A percentile compares a stretch with the other conserved stretches of the same genome.
phyloP scores from a whole-genome alignment of 164 flowering plant species.

The Tinospora cordifolia region DNA sequence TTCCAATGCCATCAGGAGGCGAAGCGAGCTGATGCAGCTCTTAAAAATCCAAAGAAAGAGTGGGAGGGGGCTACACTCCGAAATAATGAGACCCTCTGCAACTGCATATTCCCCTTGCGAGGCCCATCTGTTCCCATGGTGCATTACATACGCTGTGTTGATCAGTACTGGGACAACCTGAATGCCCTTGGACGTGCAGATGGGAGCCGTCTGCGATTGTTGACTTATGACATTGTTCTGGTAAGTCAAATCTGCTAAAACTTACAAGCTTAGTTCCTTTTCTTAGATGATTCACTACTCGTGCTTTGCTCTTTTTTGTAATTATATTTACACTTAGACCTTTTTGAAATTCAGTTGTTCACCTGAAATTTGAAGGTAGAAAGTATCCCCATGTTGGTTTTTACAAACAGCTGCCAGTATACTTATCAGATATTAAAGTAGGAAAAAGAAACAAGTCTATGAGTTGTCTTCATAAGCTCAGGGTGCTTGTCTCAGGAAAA shows the following conservation, averaged over 20 bases:
- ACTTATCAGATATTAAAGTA: too few relatives aligned
- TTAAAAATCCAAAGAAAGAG: constrained; percentile 92
- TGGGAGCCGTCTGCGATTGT: constrained; percentile 81
- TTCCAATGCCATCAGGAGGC: constrained; percentile 99
- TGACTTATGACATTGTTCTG: constrained; percentile 96
- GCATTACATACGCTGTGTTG: constrained; percentile 77
- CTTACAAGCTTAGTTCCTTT: background rate
- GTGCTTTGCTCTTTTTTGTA: too few relatives aligned
- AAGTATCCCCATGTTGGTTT: too few relatives aligned
- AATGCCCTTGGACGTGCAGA: constrained; percentile 93
- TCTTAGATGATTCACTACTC: background rate
- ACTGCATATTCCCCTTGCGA: constrained; percentile 85
- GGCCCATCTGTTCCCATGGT: constrained; percentile 77
- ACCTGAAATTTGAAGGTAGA: too few relatives aligned
- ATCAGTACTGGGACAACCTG: constrained; percentile 94
- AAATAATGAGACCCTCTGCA: constrained; percentile 94
- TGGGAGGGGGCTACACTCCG: constrained; percentile 98
- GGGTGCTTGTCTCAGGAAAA: too few relatives aligned
- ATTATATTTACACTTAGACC: too few relatives aligned
- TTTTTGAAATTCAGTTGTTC: too few relatives aligned
- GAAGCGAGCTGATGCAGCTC: constrained; percentile 91
- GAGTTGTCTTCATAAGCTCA: too few relatives aligned
- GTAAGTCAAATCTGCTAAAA: constrained; percentile 29
- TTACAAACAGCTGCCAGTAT: too few relatives aligned
- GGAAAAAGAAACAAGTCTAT: too few relatives aligned